A percentile compares a stretch with the other conserved stretches of the same genome.
Conservation (phyloP, 129 eudicot species). For the Flaveria sonorensis region DNA sequence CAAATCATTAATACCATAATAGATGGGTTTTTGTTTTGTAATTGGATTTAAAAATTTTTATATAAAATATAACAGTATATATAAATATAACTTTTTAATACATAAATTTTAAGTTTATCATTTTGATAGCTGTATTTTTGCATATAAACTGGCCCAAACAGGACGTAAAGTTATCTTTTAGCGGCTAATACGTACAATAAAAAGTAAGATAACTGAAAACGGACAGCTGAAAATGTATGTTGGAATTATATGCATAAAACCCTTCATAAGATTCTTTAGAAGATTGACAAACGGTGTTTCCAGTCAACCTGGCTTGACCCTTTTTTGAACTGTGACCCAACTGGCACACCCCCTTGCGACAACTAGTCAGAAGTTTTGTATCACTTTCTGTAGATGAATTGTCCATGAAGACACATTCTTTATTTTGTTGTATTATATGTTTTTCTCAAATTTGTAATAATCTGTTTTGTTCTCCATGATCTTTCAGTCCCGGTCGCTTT, state of each 20-base stretch:
- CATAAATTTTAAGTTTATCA: neutral
- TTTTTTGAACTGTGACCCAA: neutral
- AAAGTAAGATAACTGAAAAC: neutral
- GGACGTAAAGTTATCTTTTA: neutral
- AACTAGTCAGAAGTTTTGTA: neutral
- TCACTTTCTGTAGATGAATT: neutral
- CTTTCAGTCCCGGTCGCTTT: constrained; percentile 82
- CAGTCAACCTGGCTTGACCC: neutral
- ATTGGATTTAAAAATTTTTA: neutral
- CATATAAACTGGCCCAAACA: neutral
- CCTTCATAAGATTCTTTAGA: neutral
- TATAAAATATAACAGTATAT: neutral
- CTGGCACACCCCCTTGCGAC: neutral
- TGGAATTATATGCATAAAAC: neutral
- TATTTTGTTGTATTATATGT: neutral
- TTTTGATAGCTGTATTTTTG: neutral
- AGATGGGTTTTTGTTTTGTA: constrained; percentile 1
- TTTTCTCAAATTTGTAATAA: neutral
- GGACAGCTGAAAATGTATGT: neutral
- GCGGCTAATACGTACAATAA: neutral
- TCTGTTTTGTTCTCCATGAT: constrained; percentile 22
- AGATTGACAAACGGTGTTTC: neutral
- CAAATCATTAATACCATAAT: neutral
- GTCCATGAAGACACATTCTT: neutral
- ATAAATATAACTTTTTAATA: neutral